Base-by-base conservation (phyloP, 2,329 filamentous ascomycete genomes). In the Arachnomyces sp. region DNA sequence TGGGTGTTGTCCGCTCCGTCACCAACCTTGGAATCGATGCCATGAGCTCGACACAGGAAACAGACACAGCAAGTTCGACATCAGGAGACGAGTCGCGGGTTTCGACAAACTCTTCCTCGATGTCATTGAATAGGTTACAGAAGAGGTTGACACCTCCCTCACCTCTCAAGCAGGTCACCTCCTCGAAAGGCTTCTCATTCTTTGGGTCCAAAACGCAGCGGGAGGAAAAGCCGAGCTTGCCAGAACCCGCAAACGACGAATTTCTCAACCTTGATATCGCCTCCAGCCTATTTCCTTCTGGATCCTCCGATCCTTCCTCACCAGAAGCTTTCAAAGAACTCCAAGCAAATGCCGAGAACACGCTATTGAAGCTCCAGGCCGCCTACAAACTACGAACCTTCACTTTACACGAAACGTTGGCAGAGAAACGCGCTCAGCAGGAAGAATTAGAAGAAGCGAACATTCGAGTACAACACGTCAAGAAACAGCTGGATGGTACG, bases 371-470 rank as follows among this genome's bases (percentile, higher is more conserved):
- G 20, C 69, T 78, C 52, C 77, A 79, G 55, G 57, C 60, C 3
- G 74, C 74, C 2, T 79, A 81, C 56, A 72, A 71, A 46, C 60
- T 69, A 44, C 66, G 72, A 43, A 65, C 64, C 1, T 65, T 68
- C 38, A 64, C 66, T 20, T 59, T 80, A 32, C 65, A 69, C 30
- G 67, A 73, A 44, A 65, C 69, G 3, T 59, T 69, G 28, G 71
- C 70, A 3, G 74, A 78, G 49, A 71, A 76, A 43, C 71, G 69
- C 38, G 71, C 72, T 8, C 72, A 76, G 48, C 65, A 68, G n/a
- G 77, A 80, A 46, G 77, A 81, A 54, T 64, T 77, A 0, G 74
- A 78, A 44, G 77, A 79, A 49, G 70, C 74, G 11, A 68, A 76
- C 28, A 77, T 73, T 30, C 67, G 76, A 6, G 67, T 73, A 11